Evolutionary conservation across 108 stramenopile genomes (phyloP).

Genomic region (Craspedostauros australis): DNA sequence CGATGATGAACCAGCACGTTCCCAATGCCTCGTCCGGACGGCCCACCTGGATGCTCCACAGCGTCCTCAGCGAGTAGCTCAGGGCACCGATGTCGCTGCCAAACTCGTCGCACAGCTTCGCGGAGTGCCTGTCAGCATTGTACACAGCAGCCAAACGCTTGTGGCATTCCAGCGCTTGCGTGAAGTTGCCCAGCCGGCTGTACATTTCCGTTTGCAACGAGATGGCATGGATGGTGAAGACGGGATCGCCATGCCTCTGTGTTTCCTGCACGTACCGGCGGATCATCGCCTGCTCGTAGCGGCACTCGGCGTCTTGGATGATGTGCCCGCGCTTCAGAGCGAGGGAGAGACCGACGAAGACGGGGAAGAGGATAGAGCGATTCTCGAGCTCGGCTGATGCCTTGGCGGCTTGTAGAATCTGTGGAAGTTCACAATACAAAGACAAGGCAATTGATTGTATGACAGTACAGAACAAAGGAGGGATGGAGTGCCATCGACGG

Average conservation of each 20-base stretch:
- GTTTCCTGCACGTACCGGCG: slow-evolving; percentile 49
- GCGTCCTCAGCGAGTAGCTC: slow-evolving; percentile 37
- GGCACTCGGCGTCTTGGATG: slow-evolving; percentile 26
- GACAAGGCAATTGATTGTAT: no score
- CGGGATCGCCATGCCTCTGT: slow-evolving; percentile 38
- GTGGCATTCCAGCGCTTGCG: slow-evolving; percentile 37
- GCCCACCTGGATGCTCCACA: slow-evolving; percentile 34
- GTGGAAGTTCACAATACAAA: no score
- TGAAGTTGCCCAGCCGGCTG: slow-evolving; percentile 36
- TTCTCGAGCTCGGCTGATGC: slow-evolving; percentile 17
- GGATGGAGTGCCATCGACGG: no score
- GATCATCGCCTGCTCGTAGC: slow-evolving; percentile 41
- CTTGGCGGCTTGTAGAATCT: slow-evolving; percentile 18
- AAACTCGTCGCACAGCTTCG: slow-evolving; percentile 37
- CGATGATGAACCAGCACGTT: slow-evolving; percentile 38
- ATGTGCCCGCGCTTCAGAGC: slow-evolving; percentile 43
- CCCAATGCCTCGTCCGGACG: slow-evolving; percentile 30
- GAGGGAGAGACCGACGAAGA: slow-evolving; percentile 48
- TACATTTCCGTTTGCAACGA: slow-evolving; percentile 57
- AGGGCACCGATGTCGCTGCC: slow-evolving; percentile 53
- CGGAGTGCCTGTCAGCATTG: slow-evolving; percentile 46
- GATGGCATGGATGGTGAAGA: slow-evolving; percentile 54
- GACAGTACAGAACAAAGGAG: no score
- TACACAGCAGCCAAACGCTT: slow-evolving; percentile 12
- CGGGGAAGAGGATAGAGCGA: slow-evolving; percentile 54